Percentiles rank a stretch among this genome's conserved stretches.
phyloP scores from a whole-genome alignment of 176 grass and related monocot genomes.

The Thalia dealbata region DNA sequence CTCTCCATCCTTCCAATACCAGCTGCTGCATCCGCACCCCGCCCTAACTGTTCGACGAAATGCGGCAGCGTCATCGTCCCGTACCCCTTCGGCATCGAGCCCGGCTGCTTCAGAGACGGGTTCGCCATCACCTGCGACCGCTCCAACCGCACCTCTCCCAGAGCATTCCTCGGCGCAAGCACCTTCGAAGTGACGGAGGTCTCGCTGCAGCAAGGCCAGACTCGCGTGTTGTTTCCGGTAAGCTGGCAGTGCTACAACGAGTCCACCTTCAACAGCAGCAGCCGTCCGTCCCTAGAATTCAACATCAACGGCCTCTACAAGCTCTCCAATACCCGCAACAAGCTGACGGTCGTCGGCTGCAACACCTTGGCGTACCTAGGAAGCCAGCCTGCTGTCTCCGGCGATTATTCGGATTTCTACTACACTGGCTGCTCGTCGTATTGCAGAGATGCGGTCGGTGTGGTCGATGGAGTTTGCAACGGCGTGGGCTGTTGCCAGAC shows the following conservation, averaged over 20 bases:
- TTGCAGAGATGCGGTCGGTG: background rate
- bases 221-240: slow-evolving; percentile 5
- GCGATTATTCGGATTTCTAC: background rate
- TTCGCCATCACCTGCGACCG: slow-evolving; percentile 9
- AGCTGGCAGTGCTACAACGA: slow-evolving; percentile 24
- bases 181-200: slow-evolving; percentile 11
- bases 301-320: background rate
- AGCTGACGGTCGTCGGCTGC: slow-evolving; percentile 20
- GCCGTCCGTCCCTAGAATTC: background rate
- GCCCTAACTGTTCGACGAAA: background rate
- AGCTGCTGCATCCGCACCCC: background rate
- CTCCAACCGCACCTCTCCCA: background rate
- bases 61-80: slow-evolving; percentile 6
- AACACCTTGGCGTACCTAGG: slow-evolving; percentile 1
- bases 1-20: background rate
- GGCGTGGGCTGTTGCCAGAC: slow-evolving; percentile 28
- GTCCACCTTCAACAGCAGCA: background rate
- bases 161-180: background rate
- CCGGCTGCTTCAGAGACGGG: background rate
- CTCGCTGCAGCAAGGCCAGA: background rate
- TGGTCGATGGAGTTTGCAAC: slow-evolving; percentile 19
- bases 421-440: background rate
- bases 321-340: slow-evolving; percentile 24
- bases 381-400: background rate
- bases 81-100: slow-evolving; percentile 14